phyloP scores from a whole-genome alignment of 345 rosid species.

The Barbarea vulgaris region DNA sequence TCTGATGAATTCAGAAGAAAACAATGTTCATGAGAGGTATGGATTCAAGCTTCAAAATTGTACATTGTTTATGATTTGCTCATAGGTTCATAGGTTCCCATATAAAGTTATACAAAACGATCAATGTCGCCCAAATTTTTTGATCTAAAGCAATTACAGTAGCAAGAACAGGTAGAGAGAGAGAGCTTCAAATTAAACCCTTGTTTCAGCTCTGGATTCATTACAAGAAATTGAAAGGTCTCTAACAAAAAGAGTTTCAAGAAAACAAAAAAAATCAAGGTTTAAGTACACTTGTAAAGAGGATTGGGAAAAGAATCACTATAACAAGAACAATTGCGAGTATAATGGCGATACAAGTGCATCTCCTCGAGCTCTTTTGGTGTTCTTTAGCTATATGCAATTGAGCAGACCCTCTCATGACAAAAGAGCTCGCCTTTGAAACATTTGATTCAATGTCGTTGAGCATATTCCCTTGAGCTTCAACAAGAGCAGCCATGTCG shows the following conservation, averaged over 20 bases:
- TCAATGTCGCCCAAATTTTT: background rate
- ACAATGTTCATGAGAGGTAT: conserved; percentile 58
- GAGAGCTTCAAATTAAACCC: background rate
- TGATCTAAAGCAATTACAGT: conserved; percentile 4
- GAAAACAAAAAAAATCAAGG: conserved; percentile 21
- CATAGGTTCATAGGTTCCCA: conserved; percentile 20
- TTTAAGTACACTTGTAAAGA: conserved; percentile 25
- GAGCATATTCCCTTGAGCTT: conserved; percentile 77
- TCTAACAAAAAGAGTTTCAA: conserved; percentile 15
- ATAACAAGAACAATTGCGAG: conserved; percentile 43
- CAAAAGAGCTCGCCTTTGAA: conserved; percentile 68
- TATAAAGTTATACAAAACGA: conserved; percentile 24
- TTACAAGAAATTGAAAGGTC: conserved; percentile 1
- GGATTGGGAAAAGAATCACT: conserved; percentile 41
- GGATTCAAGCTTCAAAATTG: conserved; percentile 22
- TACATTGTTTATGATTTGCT: conserved; percentile 32
- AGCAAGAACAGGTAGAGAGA: conserved; percentile 1
- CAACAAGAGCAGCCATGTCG: conserved; percentile 86
- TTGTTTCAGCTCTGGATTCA: conserved; percentile 21
- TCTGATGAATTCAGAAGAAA: conserved; percentile 54
- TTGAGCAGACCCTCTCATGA: conserved; percentile 56
- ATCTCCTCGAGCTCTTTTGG: conserved; percentile 65
- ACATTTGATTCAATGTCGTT: conserved; percentile 82
- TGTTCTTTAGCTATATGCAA: conserved; percentile 55
- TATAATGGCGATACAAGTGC: conserved; percentile 60